Base-by-base conservation (phyloP, 352 stramenopile genomes). In the Phytopythium vexans region DNA sequence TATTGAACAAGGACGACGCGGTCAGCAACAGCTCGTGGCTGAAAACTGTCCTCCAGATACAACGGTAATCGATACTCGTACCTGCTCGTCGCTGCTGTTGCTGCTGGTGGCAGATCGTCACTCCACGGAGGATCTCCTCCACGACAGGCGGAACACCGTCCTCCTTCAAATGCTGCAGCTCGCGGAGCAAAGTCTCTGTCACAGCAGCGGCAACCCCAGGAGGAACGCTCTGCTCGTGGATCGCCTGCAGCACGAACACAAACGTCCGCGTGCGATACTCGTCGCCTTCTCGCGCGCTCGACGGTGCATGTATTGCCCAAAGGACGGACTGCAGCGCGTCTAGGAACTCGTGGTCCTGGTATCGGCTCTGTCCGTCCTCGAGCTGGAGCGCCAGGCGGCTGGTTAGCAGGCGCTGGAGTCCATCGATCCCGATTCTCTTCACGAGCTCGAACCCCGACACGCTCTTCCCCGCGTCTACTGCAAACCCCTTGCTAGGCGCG, bases 111-210 rank as follows among this genome's bases (percentile, higher is more conserved):
- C 60, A 60, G 2, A 65, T 34, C 5, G 49, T 36, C 0, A 78
- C 43, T 9, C 71, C 71, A 8, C 65, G 65, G 33, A 78, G 27
- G 0, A 81, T 41, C 43, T 81, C 71, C 32, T 54, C 64, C n/a
- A 76, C 49, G 8, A 63, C 47, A 7, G 33, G 6, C 14, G 57
- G 64, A 10, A 81, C 41, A 41, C 76, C 71, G 2, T 7, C 38
- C 7, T 69, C 38, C 10, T 53, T 48, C n/a, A 82, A 27, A 9
- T 68, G 60, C 37, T 79, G 72, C 39, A 82, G 56, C 27, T 78
- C 62, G 31, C 69, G 57, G 15, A 79, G 41, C 38, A 79, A 46
- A 21, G 68, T 52, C 12, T 58, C 51, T 6, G 59, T 48, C 8
- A 62, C 52, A 14, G 63, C 46, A 3, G 55, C 34, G 3, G 58